Base-by-base conservation (phyloP, 345 rosid species). In the Carallia pectinifolia region DNA sequence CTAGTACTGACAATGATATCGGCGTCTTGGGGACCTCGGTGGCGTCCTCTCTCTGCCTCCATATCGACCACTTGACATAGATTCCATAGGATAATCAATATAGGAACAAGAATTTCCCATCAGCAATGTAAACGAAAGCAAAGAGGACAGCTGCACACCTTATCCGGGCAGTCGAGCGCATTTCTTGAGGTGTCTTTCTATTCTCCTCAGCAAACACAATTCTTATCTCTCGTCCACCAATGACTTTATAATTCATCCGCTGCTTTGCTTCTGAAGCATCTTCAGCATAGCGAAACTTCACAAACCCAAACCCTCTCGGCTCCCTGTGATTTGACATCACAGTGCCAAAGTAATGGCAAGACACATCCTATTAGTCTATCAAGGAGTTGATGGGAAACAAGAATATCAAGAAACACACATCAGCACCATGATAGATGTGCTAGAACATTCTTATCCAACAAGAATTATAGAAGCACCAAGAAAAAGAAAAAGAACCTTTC, bases 121-220 rank as follows among this genome's bases (percentile, higher is more conserved):
- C 30, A 54, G 13, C 5, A 27, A 27, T 2, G n/a, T 19, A 54
- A n/a, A 55, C 4, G 13, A 7, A 55, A 66, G 30, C 7, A 6
- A 58, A 48, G 34, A 15, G 33, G 47, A 23, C 4, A 1, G 3
- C 19, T 36, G 7, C 1, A 19, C 54, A 93, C 98, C 97, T 91
- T 44, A 71, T 0, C 5, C 79, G 87, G 19, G 77, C 8, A 70
- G 53, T 81, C 27, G 5, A 4, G 0, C 89, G 90, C 98, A 93
- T 93, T 78, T 93, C 98, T 64, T 68, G 89, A 39, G 97, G 97
- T 68, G 94, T 89, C 78, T 91, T 93, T 17, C 97, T 85, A 58
- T 91, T 93, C 72, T 93, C 98, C 81, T 93, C 98, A 59, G 98
- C 94, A 79, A 87, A 93, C 67, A 89, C 98, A 77, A 93, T 93